phyloP scores from a whole-genome alignment of 176 grass and related monocot species.

The Puccinellia tenuiflora region DNA sequence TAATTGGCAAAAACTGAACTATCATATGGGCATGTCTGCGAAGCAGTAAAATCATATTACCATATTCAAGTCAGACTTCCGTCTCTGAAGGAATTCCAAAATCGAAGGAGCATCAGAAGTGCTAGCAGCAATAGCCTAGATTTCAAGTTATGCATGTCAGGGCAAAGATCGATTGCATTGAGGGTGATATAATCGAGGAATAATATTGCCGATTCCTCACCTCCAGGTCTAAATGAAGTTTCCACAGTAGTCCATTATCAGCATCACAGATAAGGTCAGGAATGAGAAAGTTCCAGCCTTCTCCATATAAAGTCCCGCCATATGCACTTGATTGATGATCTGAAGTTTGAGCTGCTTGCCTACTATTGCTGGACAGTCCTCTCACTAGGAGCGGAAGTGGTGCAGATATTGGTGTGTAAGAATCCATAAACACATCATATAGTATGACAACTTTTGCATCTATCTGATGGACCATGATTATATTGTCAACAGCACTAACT shows the following conservation, averaged over 20 bases:
- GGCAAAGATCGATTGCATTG: not conserved
- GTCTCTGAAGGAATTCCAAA: conserved; percentile 90
- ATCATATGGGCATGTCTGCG: not conserved
- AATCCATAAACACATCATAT: conserved; percentile 85
- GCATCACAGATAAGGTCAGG: conserved; percentile 85
- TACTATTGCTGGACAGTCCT: conserved; percentile 51
- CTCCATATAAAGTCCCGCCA: conserved; percentile 80
- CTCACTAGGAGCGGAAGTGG: conserved; percentile 86
- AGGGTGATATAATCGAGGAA: conserved; percentile 10
- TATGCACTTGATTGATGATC: conserved; percentile 68
- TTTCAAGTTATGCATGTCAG: conserved; percentile 23
- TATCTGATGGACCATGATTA: conserved; percentile 89
- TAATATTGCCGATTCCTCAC: conserved; percentile 29
- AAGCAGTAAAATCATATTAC: conserved; percentile 45
- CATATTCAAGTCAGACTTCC: conserved; percentile 56
- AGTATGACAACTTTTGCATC: conserved; percentile 97
- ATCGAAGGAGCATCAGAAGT: conserved; percentile 83
- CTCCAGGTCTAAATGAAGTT: conserved; percentile 77
- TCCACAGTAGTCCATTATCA: conserved; percentile 90
- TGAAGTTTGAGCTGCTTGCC: conserved; percentile 35
- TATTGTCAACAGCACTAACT: conserved; percentile 87
- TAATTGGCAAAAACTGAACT: conserved; percentile 15
- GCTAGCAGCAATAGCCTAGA: conserved; percentile 85
- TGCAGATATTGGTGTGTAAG: conserved; percentile 77
- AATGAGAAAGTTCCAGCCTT: conserved; percentile 87